Evolutionary conservation across 495 filamentous ascomycete genomes (phyloP).

Genomic region (Aeminium ludgeri): DNA sequence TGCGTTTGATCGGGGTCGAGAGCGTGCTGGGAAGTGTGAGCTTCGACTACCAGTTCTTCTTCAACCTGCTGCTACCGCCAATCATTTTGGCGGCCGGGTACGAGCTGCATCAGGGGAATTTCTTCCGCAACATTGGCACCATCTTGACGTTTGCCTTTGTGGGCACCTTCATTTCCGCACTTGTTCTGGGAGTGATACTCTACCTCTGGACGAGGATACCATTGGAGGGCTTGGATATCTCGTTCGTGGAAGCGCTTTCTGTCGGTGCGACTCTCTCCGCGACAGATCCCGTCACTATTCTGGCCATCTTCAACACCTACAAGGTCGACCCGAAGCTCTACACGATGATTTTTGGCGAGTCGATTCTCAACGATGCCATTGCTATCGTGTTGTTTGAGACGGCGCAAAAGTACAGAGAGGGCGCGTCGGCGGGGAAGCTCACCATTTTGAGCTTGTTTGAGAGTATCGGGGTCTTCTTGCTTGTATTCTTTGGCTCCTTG

Average conservation of each 20-base stretch:
- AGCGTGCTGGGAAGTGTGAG: slow-evolving; percentile 75
- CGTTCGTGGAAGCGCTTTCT: slow-evolving; percentile 85
- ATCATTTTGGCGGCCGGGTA: slow-evolving; percentile 96
- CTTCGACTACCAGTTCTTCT: slow-evolving; percentile 98
- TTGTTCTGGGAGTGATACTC: slow-evolving; percentile 74
- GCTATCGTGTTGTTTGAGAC: slow-evolving; percentile 98
- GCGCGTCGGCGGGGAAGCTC: slow-evolving; percentile 40
- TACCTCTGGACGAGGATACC: slow-evolving; percentile 79
- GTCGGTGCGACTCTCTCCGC: slow-evolving; percentile 92
- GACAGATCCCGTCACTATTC: slow-evolving; percentile 90
- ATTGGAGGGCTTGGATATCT: slow-evolving; percentile 66
- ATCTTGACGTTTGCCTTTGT: slow-evolving; percentile 98
- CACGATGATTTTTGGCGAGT: slow-evolving; percentile 95
- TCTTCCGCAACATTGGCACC: slow-evolving; percentile 94
- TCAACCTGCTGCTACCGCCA: slow-evolving; percentile 90
- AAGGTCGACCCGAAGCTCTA: slow-evolving; percentile 98
- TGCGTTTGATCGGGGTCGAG: slow-evolving; percentile 60
- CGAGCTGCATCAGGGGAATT: slow-evolving; percentile 93
- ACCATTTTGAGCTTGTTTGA: slow-evolving; percentile 66
- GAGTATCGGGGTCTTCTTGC: slow-evolving; percentile 82
- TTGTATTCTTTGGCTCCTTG: slow-evolving; percentile 90
- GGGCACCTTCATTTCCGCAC: slow-evolving; percentile 90
- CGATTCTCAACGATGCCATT: slow-evolving; percentile 93
- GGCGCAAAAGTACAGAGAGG: slow-evolving; percentile 70
- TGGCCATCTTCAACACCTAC: slow-evolving; percentile 97